Conservation (phyloP, 805 yeast genomes). For the Candida odintsovae region DNA sequence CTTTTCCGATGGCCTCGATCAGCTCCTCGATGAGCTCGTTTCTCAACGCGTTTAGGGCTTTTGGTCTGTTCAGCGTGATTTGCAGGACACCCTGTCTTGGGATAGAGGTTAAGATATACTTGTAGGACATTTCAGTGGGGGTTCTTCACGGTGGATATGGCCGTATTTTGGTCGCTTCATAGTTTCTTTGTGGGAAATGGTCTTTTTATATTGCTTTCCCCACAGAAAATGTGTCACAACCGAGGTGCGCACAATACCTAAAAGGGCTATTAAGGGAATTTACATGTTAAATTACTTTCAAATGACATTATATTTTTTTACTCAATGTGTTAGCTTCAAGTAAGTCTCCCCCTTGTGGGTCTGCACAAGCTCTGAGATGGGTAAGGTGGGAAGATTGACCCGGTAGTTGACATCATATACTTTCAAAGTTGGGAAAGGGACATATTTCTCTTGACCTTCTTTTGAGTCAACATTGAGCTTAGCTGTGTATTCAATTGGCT, state of each 20-base stretch:
- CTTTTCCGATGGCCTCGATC: conserved; percentile 15
- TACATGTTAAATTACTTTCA: too few relatives aligned
- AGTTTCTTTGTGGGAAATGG: background rate
- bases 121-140: conserved; percentile 10
- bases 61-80: conserved; percentile 24
- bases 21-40: conserved; percentile 16
- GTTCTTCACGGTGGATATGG: too few relatives aligned
- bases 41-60: conserved; percentile 22
- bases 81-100: conserved; percentile 21
- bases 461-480: conserved; percentile 5
- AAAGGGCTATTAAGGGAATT: background rate
- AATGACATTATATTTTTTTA: too few relatives aligned
- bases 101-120: conserved; percentile 14
- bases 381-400: conserved; percentile 49
- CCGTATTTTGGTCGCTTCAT: too few relatives aligned
- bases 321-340: conserved; percentile 1
- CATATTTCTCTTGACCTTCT: conserved; percentile 21
- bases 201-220: background rate
- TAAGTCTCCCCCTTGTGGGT: conserved; percentile 24
- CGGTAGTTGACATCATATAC: conserved; percentile 67
- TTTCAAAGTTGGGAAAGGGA: conserved; percentile 48
- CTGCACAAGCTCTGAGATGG: conserved; percentile 30
- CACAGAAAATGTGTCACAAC: background rate
- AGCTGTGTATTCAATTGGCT: conserved; percentile 32
- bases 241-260: background rate